These are phyloP conservation scores for Dentipellis sp. DNA, from an alignment of 768 basidiomycete species.

Conservation along the genomic window DNA sequence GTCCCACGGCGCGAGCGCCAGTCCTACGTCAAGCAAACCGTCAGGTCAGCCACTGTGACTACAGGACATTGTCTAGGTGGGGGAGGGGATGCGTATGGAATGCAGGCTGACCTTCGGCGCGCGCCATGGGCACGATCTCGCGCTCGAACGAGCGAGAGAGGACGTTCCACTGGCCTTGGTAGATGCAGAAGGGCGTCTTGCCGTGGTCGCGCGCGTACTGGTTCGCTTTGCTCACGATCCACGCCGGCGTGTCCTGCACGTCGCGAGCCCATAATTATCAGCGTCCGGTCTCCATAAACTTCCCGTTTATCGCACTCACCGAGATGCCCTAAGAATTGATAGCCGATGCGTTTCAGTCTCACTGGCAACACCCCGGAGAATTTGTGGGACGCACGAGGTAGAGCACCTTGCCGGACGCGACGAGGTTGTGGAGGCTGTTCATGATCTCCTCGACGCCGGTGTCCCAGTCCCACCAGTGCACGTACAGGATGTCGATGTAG, in stretches of 20 bases:
- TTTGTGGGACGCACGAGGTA: conserved; percentile 17
- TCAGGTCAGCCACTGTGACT: background rate
- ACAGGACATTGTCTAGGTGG: conserved; percentile 2
- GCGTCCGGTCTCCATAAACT: background rate
- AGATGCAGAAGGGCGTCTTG: too few species aligned
- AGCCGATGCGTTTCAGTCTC: background rate
- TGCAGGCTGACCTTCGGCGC: conserved; percentile 16
- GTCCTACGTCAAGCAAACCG: conserved; percentile 14
- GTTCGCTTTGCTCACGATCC: conserved; percentile 29
- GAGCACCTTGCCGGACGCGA: conserved; percentile 39
- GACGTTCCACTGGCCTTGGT: conserved; percentile 28
- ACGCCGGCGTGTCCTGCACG: conserved; percentile 23
- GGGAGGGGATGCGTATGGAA: background rate
- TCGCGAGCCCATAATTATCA: background rate
- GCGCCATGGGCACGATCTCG: conserved; percentile 30
- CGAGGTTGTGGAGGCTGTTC: conserved; percentile 42
- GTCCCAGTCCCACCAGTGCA: conserved; percentile 44
- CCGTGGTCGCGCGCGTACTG: conserved; percentile 29
- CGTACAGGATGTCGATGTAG: conserved; percentile 16
- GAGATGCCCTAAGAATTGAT: background rate
- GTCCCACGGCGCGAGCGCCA: conserved; percentile 33
- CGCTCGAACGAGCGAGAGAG: conserved; percentile 29
- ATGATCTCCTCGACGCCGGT: conserved; percentile 41
- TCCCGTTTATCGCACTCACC: background rate
- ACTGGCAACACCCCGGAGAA: background rate